Evolutionary conservation across 164 flowering plant species (phyloP).

Genomic region (Dillenia turbinata): DNA sequence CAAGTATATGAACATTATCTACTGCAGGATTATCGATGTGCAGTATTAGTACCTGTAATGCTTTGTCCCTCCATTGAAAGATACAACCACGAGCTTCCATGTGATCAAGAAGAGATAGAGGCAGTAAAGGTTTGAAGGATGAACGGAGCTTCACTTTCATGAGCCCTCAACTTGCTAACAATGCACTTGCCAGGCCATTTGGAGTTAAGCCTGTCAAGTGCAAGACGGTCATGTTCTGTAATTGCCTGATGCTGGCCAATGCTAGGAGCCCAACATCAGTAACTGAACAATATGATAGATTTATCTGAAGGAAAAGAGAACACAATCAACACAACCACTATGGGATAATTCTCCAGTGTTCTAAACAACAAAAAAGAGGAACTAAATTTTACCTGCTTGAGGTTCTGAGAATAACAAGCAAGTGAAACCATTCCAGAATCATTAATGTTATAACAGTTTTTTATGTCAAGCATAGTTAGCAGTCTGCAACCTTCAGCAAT

Average conservation of each 20-base stretch:
- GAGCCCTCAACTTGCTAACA: constrained; percentile 67
- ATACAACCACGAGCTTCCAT: constrained; percentile 77
- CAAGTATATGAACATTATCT: too few relatives aligned
- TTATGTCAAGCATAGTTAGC: constrained; percentile 65
- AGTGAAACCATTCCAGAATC: constrained; percentile 78
- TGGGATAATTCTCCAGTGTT: neutral
- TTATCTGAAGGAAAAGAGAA: constrained; percentile 50
- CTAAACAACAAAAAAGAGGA: neutral
- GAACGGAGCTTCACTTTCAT: constrained; percentile 77
- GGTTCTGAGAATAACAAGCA: constrained; percentile 64
- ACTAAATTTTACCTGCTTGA: constrained; percentile 43
- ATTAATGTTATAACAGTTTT: constrained; percentile 61
- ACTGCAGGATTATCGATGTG: too few relatives aligned
- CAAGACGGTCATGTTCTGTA: constrained; percentile 68
- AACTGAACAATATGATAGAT: constrained; percentile 69
- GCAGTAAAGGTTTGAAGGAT: constrained; percentile 42
- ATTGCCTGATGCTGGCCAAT: constrained; percentile 69
- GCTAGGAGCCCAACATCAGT: constrained; percentile 77
- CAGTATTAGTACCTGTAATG: constrained; percentile 40
- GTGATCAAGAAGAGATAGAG: constrained; percentile 49
- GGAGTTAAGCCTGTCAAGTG: constrained; percentile 62
- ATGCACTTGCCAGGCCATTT: constrained; percentile 60
- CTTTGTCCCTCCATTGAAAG: constrained; percentile 79
- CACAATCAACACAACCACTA: neutral
- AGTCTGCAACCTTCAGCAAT: constrained; percentile 67